phyloP scores from a whole-genome alignment of 2,329 filamentous ascomycete genomes.

The Xylaria arbuscula region DNA sequence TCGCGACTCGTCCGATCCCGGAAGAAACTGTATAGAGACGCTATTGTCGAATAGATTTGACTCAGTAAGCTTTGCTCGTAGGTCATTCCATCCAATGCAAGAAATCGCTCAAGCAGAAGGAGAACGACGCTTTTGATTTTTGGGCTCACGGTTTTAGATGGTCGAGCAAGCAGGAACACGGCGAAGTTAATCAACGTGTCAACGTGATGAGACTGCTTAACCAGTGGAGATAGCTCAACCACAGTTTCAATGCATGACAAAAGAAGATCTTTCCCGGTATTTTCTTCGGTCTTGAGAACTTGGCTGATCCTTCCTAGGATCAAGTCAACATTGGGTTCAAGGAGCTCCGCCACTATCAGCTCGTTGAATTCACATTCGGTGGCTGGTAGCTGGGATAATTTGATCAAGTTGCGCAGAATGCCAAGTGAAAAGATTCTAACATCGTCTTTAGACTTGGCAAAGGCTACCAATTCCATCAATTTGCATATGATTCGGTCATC shows the following conservation, averaged over 20 bases:
- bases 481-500: constrained; percentile 74
- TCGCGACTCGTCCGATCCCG: constrained; percentile 81
- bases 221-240: constrained; percentile 77
- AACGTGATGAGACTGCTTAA: constrained; percentile 75
- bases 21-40: constrained; percentile 90
- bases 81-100: constrained; percentile 71
- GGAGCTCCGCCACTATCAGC: constrained; percentile 65
- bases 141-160: constrained; percentile 83
- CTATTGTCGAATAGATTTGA: constrained; percentile 77
- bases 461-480: constrained; percentile 76
- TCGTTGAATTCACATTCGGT: constrained; percentile 67
- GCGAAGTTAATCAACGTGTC: constrained; percentile 83
- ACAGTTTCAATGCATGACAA: constrained; percentile 83
- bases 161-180: constrained; percentile 84
- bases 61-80: constrained; percentile 68
- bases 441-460: constrained; percentile 82
- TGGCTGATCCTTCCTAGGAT: constrained; percentile 75
- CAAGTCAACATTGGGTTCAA: constrained; percentile 67
- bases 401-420: constrained; percentile 77
- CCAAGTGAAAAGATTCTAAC: constrained; percentile 85
- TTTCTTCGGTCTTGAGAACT: constrained; percentile 68
- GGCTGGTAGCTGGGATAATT: constrained; percentile 66
- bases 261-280: constrained; percentile 77
- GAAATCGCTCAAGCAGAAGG: constrained; percentile 82
- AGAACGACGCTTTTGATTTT: constrained; percentile 85